Evolutionary conservation across 2,329 filamentous ascomycete genomes (phyloP).

Genomic region (Phyllosticta citrichinensis): DNA sequence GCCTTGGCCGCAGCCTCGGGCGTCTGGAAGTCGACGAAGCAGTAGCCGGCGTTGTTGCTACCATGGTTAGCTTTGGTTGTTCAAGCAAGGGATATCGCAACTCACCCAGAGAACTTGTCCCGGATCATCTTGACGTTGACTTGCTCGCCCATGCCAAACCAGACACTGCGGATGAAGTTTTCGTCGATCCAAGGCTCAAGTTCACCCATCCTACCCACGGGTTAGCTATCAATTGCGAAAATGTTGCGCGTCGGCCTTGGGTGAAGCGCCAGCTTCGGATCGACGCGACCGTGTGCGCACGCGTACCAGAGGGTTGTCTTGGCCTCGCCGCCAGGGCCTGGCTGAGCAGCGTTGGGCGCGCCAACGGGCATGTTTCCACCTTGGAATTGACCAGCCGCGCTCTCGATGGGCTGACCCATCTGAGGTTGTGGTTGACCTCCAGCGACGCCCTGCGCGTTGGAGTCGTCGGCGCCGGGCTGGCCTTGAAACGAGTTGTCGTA

Average conservation of each 20-base stretch:
- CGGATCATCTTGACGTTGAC: slow-evolving; percentile 99
- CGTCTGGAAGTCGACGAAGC: slow-evolving; percentile 86
- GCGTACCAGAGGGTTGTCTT: slow-evolving; percentile 47
- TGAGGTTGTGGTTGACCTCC: slow-evolving; percentile 35
- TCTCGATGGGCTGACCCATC: slow-evolving; percentile 49
- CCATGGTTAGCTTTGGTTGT: slow-evolving; percentile 25
- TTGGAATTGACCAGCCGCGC: slow-evolving; percentile 40
- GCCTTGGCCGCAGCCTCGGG: slow-evolving; percentile 85
- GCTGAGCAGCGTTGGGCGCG: slow-evolving; percentile 26
- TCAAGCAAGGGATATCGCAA: slow-evolving; percentile 3
- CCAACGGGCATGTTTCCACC: slow-evolving; percentile 35
- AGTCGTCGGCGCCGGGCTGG: slow-evolving; percentile 42
- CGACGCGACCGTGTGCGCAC: not conserved
- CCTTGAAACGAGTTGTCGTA: slow-evolving; percentile 55
- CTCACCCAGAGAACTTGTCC: slow-evolving; percentile 95
- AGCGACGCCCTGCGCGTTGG: slow-evolving; percentile 43
- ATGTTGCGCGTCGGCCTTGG: not conserved
- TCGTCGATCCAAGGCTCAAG: slow-evolving; percentile 99
- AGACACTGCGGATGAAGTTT: slow-evolving; percentile 93
- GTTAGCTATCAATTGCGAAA: not conserved
- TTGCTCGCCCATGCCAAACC: slow-evolving; percentile 83
- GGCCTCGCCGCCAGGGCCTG: slow-evolving; percentile 26
- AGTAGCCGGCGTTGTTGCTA: slow-evolving; percentile 97
- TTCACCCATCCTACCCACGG: slow-evolving; percentile 77
- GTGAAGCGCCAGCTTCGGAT: not conserved